Conservation (phyloP, 2,329 filamentous ascomycete species). For the Talaromyces amestolkiae region DNA sequence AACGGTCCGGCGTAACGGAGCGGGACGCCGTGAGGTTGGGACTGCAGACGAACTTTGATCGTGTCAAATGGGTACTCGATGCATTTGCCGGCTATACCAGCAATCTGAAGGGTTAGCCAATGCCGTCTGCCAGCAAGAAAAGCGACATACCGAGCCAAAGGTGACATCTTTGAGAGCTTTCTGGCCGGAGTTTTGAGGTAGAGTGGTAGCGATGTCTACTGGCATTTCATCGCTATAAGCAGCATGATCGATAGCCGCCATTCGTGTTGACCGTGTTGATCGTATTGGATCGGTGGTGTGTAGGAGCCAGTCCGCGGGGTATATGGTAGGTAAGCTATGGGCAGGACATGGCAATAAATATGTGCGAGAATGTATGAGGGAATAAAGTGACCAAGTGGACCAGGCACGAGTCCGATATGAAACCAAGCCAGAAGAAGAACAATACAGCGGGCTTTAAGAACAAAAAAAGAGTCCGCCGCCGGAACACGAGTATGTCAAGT, state of each 20-base stretch:
- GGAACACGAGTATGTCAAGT: background rate
- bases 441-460: background rate
- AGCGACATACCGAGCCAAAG: conserved; percentile 72
- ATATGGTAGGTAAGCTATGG: conserved; percentile 24
- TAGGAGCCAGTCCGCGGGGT: background rate
- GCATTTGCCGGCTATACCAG: conserved; percentile 87
- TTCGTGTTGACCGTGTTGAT: conserved; percentile 21
- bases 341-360: conserved; percentile 25
- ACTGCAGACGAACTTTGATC: conserved; percentile 93
- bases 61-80: conserved; percentile 99
- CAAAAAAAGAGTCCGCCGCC: background rate
- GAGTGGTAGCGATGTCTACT: conserved; percentile 41
- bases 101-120: conserved; percentile 52
- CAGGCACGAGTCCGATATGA: conserved; percentile 1
- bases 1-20: conserved; percentile 80
- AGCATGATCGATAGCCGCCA: conserved; percentile 41
- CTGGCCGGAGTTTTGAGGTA: conserved; percentile 49
- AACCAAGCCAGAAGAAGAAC: background rate
- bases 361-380: background rate
- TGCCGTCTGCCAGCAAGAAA: conserved; percentile 21
- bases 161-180: conserved; percentile 82
- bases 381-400: conserved; percentile 7
- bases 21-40: conserved; percentile 82
- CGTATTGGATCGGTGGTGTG: background rate
- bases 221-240: conserved; percentile 39